Evolutionary conservation across 805 yeast species (phyloP), one percentile per base, ranked within the genome.

Genomic region (Candida berthetii): DNA sequence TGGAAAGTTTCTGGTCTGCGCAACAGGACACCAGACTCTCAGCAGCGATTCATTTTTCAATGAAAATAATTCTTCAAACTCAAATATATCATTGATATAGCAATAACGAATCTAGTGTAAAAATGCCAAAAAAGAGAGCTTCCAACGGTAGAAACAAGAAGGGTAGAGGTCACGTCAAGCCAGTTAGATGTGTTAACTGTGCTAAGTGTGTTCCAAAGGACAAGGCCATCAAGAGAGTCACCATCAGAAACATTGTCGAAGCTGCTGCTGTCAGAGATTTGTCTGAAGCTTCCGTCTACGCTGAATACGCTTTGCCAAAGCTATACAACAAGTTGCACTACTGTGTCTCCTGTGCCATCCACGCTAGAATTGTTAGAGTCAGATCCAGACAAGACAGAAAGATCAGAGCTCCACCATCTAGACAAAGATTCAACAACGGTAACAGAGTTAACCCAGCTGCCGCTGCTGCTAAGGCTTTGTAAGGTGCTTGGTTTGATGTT

Each of bases 121-220:
- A 73, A 57, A 93, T 93, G 99, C 98, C 99, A 77, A 93, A 93
- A 88, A 93, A 93, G 98, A 91, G 99, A 90, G 89, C 98, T 76
- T 89, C 97, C 93, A 89, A 90, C 97, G 99, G 99, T 84, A 91
- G 99, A 83, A 93, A 93, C 95, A 93, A 93, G 95, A 90, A 89
- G 81, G 98, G 98, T 73, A 93, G 99, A 88, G 99, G 99, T 72
- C 98, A 93, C 96, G 96, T 87, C 76, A 87, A 86, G 77, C 95
- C 96, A 72, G 97, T 91, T 68, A 90, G 99, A 85, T 93, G 99
- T 82, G 85, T 89, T 69, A 93, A 93, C 96, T 93, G 99, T 78
- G 85, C 96, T 66, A 88, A 96, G 76, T 87, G 96, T 80, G 96
- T 93, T 65, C 97, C 99, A 72, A 93, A 93, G 86, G 99, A 93